Percentiles rank a stretch among this genome's conserved stretches.
Conservation (phyloP, 495 filamentous ascomycete genomes). For the Podospora comata region DNA sequence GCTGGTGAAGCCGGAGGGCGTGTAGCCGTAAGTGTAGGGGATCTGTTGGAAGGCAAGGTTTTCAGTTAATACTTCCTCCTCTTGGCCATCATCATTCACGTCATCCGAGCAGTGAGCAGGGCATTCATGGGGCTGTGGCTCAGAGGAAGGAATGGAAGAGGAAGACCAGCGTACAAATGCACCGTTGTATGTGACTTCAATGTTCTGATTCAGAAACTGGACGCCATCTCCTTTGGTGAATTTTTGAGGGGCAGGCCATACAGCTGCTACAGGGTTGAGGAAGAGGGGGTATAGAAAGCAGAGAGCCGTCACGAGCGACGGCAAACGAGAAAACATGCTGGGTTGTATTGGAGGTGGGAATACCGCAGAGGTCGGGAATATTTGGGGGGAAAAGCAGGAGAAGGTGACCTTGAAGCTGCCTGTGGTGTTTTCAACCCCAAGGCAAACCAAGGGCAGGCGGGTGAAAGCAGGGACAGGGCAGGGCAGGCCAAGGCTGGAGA, state of each 20-base stretch:
- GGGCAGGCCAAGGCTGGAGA: neutral
- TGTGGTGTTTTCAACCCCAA: neutral
- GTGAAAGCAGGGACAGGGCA: neutral
- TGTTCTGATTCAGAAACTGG: slow-evolving; percentile 53
- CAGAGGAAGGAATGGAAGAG: slow-evolving; percentile 18
- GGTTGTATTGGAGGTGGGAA: neutral
- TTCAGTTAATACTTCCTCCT: slow-evolving; percentile 26
- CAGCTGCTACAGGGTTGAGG: slow-evolving; percentile 39
- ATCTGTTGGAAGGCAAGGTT: slow-evolving; percentile 38
- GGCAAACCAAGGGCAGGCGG: neutral
- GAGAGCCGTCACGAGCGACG: slow-evolving; percentile 33
- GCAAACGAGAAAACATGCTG: slow-evolving; percentile 33
- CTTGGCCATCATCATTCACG: neutral
- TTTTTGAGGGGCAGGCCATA: slow-evolving; percentile 59
- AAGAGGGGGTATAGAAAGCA: slow-evolving; percentile 33
- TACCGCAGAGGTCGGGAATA: neutral
- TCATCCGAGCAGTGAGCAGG: neutral
- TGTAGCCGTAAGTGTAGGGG: slow-evolving; percentile 42
- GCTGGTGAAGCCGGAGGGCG: slow-evolving; percentile 38
- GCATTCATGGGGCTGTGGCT: neutral
- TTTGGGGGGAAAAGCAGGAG: too few relatives aligned
- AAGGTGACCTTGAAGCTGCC: neutral
- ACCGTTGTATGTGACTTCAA: slow-evolving; percentile 57
- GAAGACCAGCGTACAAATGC: slow-evolving; percentile 46
- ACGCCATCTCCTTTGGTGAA: slow-evolving; percentile 51